Evolutionary conservation across 2,329 filamentous ascomycete species (phyloP).

Genomic region (Plectosphaerella plurivora): DNA sequence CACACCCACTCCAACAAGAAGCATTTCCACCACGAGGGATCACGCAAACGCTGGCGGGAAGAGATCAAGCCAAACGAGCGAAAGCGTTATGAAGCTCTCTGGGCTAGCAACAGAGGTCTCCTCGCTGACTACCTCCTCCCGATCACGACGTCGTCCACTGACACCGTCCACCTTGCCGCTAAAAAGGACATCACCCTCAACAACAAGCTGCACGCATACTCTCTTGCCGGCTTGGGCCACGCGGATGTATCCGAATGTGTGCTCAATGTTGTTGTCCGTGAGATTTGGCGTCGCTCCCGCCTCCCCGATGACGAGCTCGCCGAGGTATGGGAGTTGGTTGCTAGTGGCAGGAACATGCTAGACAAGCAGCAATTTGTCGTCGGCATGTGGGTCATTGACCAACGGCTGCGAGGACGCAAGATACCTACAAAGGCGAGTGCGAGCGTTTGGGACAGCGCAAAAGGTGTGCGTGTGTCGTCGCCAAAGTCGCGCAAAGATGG

Average conservation of each 20-base stretch:
- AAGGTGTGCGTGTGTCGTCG: slow-evolving; percentile 35
- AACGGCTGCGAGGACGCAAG: slow-evolving; percentile 74
- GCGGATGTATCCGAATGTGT: slow-evolving; percentile 45
- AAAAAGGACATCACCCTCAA: neutral
- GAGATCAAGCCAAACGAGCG: slow-evolving; percentile 66
- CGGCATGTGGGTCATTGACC: slow-evolving; percentile 78
- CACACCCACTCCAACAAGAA: slow-evolving; percentile 49
- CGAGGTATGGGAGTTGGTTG: slow-evolving; percentile 72
- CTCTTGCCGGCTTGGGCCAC: neutral
- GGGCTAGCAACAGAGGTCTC: slow-evolving; percentile 73
- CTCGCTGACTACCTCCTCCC: slow-evolving; percentile 26
- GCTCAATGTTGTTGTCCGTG: slow-evolving; percentile 62
- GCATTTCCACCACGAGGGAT: slow-evolving; percentile 73
- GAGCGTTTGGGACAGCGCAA: slow-evolving; percentile 71
- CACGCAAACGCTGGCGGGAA: slow-evolving; percentile 73
- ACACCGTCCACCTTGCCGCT: neutral
- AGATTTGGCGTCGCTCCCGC: slow-evolving; percentile 71
- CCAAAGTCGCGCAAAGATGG: slow-evolving; percentile 19
- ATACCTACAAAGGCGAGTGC: slow-evolving; percentile 65
- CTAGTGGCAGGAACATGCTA: slow-evolving; percentile 32
- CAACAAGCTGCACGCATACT: no score
- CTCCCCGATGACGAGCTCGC: slow-evolving; percentile 64
- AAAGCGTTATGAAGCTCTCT: slow-evolving; percentile 79
- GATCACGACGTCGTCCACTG: neutral
- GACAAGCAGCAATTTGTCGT: slow-evolving; percentile 72